Evolutionary conservation across 1,139 yeast species (phyloP), one percentile per base, ranked within the genome.

Genomic region (Pichia sp.): DNA sequence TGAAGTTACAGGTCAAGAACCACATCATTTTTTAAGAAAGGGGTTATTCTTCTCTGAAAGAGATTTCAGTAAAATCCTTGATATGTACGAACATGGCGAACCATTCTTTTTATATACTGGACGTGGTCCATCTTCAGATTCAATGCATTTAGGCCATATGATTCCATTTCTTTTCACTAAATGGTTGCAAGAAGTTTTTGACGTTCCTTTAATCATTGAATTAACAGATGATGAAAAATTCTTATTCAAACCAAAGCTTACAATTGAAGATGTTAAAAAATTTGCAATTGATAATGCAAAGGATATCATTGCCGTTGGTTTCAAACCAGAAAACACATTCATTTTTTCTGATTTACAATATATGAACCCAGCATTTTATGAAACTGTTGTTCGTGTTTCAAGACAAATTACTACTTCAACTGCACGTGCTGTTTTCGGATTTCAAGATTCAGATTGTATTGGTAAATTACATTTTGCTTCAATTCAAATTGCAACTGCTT

Each of bases 181-280:
- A 68, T 94, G 98, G 98, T 75, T 94, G 60, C 99, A 94, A 68
- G 97, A 90, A 44, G 98, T 90, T 4, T 92, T 94, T 66, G 97
- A 92, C 63, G 97, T 79, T 49, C 97, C 98, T n/a, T 74, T 94
- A 56, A 95, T 94, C 39, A 81, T 94, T 58, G 97, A 92, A 68
- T 74, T 94, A 69, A 94, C 98, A 3, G 99, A 94, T 66, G 99
- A 94, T 65, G 99, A 94, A 68, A 94, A 94, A 71, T 94, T 92
- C 68, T 70, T 94, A 61, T 94, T 94, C 76, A 94, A 92, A 69
- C 97, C 77, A 55, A 83, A 86, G 60, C 76, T 94, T 62, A 84
- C 92, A 30, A 85, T 92, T 56, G 87, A 84, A 34, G 96, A 92
- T 60, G 97, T 92, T 56, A 85, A 85, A 68, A 69, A 71, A 45